Evolutionary conservation across 768 basidiomycete species (phyloP).

Genomic region (Gloeostereum incarnatum): DNA sequence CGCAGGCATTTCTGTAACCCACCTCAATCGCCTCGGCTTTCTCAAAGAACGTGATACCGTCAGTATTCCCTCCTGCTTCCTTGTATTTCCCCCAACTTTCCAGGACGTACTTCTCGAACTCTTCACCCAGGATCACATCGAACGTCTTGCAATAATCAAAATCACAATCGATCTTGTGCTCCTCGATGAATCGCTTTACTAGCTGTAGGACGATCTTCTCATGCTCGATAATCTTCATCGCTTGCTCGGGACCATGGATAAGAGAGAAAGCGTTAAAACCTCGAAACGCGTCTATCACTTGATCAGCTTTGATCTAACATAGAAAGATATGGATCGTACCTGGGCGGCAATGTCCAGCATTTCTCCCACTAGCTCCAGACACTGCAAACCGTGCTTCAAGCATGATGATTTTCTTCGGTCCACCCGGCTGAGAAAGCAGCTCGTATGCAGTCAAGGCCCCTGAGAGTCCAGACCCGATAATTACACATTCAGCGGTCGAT

Average conservation of each 20-base stretch:
- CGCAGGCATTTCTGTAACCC: slow-evolving; percentile 9
- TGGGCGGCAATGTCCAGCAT: slow-evolving; percentile 19
- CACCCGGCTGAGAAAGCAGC: slow-evolving; percentile 12
- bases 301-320: neutral
- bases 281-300: neutral
- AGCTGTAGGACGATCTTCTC: slow-evolving; percentile 14
- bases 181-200: slow-evolving; percentile 9
- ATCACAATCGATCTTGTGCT: slow-evolving; percentile 18
- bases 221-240: slow-evolving; percentile 15
- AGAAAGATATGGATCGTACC: slow-evolving; percentile 5
- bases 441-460: slow-evolving; percentile 21
- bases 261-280: slow-evolving; percentile 12
- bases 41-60: slow-evolving; percentile 13
- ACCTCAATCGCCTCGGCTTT: slow-evolving; percentile 15
- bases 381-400: slow-evolving; percentile 33
- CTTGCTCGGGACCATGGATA: slow-evolving; percentile 15
- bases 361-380: slow-evolving; percentile 17
- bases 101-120: slow-evolving; percentile 12
- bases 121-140: slow-evolving; percentile 12
- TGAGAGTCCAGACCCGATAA: slow-evolving; percentile 26
- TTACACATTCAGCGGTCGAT: slow-evolving; percentile 15
- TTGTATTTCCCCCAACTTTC: slow-evolving; percentile 13
- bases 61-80: slow-evolving; percentile 18
- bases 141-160: slow-evolving; percentile 2
- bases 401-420: slow-evolving; percentile 19